Base-by-base conservation (phyloP, 208 protist genomes). In the Acanthamoeba culbertsoni region DNA sequence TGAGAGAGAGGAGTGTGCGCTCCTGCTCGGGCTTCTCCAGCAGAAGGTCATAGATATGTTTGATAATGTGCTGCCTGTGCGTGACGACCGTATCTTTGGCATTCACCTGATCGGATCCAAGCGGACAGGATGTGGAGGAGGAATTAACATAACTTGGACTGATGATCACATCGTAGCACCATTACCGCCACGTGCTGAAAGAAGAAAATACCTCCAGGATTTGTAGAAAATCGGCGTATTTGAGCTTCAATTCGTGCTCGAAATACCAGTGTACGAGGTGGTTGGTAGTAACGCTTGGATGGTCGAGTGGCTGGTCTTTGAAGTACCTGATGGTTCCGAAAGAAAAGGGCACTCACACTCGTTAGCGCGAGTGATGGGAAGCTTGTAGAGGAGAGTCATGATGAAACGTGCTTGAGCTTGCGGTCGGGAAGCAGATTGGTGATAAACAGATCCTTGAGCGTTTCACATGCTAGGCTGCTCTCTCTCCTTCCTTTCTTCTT, bases 1-100 rank as follows among this genome's bases (percentile, higher is more conserved):
- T 48, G 16, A 94, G 45, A 16, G 65, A 42, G 6, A 96, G 86
- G 35, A 96, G 51, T 20, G 33, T 53, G n/a, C 93, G 42, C 86
- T 95, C 94, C 20, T 95, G 86, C 65, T 96, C 95, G 33, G 94
- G 91, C 63, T 94, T 93, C 16, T 51, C 62, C 7, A 6, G 6
- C 26, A 95, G 73, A 20, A 96, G 75, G 33, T 94, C 88, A 40
- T 90, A 93, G 31, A 91, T 71, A 35, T 75, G 35, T 20, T 55
- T 57, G 42, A 96, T 28, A 16, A 84, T 53, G 20, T 65, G 79
- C n/a, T 37, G 42, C 2, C 73, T 40, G 40, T 65, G 51, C 6
- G 33, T 26, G 14, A 51, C 40, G 16, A 92, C 51, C 0, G 91
- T 91, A 33, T 95, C 92, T 12, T 94, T 63, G 45, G 75, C 73